These are phyloP conservation scores for Cryptococcus sp. DNA, from an alignment of 1,284 basidiomycete species.

Conservation along the genomic window DNA sequence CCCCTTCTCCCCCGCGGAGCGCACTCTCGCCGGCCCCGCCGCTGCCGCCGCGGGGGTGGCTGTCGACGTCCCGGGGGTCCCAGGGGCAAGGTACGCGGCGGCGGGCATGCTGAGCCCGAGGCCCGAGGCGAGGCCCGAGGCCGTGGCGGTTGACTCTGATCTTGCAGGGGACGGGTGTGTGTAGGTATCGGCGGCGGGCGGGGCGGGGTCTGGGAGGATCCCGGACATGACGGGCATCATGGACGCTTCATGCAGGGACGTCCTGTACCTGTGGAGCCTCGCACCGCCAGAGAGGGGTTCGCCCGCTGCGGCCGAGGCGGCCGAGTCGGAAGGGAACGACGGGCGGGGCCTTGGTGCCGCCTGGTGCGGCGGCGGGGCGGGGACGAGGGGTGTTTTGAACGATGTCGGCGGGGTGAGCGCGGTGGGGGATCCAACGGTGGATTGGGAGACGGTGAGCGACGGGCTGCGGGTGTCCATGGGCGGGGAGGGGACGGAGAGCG, in stretches of 20 bases:
- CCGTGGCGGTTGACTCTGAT: constrained; percentile 14
- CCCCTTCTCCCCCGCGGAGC: constrained; percentile 8
- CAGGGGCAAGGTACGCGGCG: constrained; percentile 8
- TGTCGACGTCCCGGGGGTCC: neutral
- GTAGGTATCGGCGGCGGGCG: neutral
- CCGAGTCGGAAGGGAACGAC: constrained; percentile 28
- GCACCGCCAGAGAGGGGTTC: constrained; percentile 5
- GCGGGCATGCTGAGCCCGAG: constrained; percentile 30
- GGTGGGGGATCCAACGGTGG: neutral
- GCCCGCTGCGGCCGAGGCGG: too few species aligned
- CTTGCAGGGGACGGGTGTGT: constrained; percentile 1
- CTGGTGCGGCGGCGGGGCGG: neutral
- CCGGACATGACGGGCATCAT: constrained; percentile 16
- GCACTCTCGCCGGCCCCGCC: neutral
- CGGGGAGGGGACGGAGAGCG: constrained; percentile 25
- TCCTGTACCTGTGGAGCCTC: constrained; percentile 32
- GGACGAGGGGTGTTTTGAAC: constrained; percentile 24
- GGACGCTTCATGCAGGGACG: constrained; percentile 38
- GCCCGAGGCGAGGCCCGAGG: constrained; percentile 30
- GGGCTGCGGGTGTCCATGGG: constrained; percentile 27
- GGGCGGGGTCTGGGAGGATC: constrained; percentile 15
- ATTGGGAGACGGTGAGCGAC: constrained; percentile 7
- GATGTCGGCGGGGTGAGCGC: constrained; percentile 21
- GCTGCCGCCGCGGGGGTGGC: neutral
- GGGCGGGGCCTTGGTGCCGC: constrained; percentile 20